phyloP scores from a whole-genome alignment of 2,329 filamentous ascomycete species.

The Chaetomiaceae sp. region DNA sequence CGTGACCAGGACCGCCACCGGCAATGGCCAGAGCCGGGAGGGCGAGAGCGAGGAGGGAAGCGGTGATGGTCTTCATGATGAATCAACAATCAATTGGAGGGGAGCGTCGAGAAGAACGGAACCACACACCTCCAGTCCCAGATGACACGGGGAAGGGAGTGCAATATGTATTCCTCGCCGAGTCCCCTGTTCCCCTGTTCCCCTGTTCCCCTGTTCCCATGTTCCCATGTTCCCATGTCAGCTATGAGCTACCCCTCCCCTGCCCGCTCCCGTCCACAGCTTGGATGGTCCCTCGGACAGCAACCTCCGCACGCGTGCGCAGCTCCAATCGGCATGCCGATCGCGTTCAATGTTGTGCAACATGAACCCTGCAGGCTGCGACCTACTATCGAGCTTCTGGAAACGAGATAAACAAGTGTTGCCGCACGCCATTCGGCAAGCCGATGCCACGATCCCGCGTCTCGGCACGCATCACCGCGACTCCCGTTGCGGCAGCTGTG shows the following conservation, averaged over 20 bases:
- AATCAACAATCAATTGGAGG: background rate
- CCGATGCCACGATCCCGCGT: constrained; percentile 10
- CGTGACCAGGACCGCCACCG: background rate
- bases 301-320: background rate
- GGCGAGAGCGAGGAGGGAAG: constrained; percentile 14
- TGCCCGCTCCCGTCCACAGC: background rate
- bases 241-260: background rate
- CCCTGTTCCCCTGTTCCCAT: no score
- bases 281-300: background rate
- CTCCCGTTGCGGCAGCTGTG: constrained; percentile 18
- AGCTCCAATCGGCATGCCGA: background rate
- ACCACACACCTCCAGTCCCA: background rate
- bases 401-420: background rate
- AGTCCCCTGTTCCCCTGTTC: no score
- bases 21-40: constrained; percentile 13
- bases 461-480: background rate
- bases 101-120: background rate
- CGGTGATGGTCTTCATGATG: constrained; percentile 15
- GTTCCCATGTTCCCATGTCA: no score
- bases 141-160: no score
- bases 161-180: no score
- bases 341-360: no score
- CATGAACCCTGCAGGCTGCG: no score
- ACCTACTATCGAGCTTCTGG: constrained; percentile 7
- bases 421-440: constrained; percentile 8